Base-by-base conservation (phyloP, 345 rosid genomes). In the Aquilaria sinensis region DNA sequence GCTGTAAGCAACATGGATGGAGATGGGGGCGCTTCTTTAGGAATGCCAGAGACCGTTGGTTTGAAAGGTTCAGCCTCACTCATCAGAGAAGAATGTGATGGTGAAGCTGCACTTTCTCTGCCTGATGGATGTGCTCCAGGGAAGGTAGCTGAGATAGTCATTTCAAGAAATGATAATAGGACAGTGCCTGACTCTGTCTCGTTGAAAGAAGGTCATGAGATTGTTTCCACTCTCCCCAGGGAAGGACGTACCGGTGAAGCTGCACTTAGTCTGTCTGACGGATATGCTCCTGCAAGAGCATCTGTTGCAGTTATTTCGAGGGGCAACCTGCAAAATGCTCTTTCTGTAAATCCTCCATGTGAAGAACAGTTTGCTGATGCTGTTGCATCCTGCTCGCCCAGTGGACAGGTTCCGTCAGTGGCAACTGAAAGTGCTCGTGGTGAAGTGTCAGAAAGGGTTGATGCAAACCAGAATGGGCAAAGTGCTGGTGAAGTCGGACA, bases 381-480 rank as follows among this genome's bases (percentile, higher is more conserved):
- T 45, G 52, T 70, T 48, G 56, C 49, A 29, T 41, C 51, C 52
- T 47, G 64, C 55, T 55, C 47, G 14, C 71, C 65, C 65, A 62
- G 62, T 62, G 67, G 57, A 66, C 78, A 71, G 56, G 70, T 58
- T 70, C 57, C 53, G 53, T 64, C 45, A 32, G 56, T 5, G 37
- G 57, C 47, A 32, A 60, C 60, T 65, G 76, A 64, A 68, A 58
- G 53, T 69, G 65, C 63, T 61, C 47, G 29, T 63, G 51, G 32
- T 43, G 65, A 53, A 57, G 53, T 53, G 23, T 56, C 12, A n/a
- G 71, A 65, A 45, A 63, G 16, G 45, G 53, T 60, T 33, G 14
- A 48, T 52, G 37, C 43, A 56, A 75, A 62, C 69, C 62, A 29
- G 12, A 46, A 10, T 41, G 68, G 51, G 37, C 43, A 53, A 49